Conservation (phyloP, 2,329 filamentous ascomycete genomes). For the Exophiala phaeomuriformis region DNA sequence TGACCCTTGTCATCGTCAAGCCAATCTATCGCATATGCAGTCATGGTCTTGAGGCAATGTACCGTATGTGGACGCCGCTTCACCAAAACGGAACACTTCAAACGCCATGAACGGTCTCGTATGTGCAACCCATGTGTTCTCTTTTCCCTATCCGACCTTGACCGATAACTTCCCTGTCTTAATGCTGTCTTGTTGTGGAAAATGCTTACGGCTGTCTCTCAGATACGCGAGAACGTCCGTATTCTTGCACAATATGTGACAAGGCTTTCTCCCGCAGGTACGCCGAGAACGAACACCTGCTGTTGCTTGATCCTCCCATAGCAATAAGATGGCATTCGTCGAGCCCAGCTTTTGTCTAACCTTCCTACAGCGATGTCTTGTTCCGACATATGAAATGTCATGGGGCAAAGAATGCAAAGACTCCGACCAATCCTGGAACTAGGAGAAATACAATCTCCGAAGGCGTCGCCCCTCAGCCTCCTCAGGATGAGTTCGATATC, state of each 20-base stretch:
- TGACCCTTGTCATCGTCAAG: neutral
- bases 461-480: conserved; percentile 22
- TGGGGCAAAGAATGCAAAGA: conserved; percentile 36
- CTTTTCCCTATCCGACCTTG: conserved; percentile 10
- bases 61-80: conserved; percentile 48
- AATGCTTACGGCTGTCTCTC: conserved; percentile 12
- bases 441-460: conserved; percentile 28
- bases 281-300: neutral
- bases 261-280: conserved; percentile 51
- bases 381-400: conserved; percentile 48
- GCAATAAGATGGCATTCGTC: too few species aligned
- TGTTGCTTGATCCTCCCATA: neutral
- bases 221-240: conserved; percentile 51
- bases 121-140: conserved; percentile 28
- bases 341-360: too few species aligned
- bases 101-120: conserved; percentile 51
- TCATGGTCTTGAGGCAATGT: conserved; percentile 40
- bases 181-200: neutral
- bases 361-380: conserved; percentile 39
- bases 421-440: conserved; percentile 28
- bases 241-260: conserved; percentile 48
- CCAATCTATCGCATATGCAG: conserved; percentile 2
- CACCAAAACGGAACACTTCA: conserved; percentile 51
- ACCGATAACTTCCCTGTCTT: neutral
- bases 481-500: conserved; percentile 26